These are phyloP conservation scores for Kandelia obovata DNA, from an alignment of 345 rosid genomes.

Conservation along the genomic window DNA sequence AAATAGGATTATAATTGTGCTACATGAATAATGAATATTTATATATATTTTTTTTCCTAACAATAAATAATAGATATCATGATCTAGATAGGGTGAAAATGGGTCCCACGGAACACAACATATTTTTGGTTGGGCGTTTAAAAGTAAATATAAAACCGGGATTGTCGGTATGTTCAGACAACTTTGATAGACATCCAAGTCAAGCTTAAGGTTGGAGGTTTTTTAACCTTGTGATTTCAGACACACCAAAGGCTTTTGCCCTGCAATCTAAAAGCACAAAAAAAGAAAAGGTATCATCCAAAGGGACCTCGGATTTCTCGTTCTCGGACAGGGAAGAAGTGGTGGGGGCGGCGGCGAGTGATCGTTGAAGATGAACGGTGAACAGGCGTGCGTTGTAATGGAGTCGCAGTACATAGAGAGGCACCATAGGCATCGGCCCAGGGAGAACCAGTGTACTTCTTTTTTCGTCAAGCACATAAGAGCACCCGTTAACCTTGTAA, in stretches of 20 bases:
- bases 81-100: neutral
- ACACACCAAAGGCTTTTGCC: constrained; percentile 10
- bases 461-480: constrained; percentile 69
- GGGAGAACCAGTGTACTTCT: constrained; percentile 70
- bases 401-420: constrained; percentile 61
- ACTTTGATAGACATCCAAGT: constrained; percentile 25
- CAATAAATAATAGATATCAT: constrained; percentile 1
- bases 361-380: constrained; percentile 26
- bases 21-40: neutral
- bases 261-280: neutral
- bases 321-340: neutral
- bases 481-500: constrained; percentile 77
- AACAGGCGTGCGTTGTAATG: constrained; percentile 28
- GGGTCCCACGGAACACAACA: constrained; percentile 19
- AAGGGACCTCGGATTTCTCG: neutral
- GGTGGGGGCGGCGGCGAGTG: neutral
- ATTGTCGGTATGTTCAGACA: constrained; percentile 44
- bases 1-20: no score
- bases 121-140: neutral
- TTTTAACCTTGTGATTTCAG: neutral
- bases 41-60: neutral
- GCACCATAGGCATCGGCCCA: constrained; percentile 56
- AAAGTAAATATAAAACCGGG: constrained; percentile 1
- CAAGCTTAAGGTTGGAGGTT: neutral
- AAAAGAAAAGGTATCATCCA: constrained; percentile 22